These are phyloP conservation scores for Russula earlei DNA, from an alignment of 768 basidiomycete genomes.

Conservation along the genomic window DNA sequence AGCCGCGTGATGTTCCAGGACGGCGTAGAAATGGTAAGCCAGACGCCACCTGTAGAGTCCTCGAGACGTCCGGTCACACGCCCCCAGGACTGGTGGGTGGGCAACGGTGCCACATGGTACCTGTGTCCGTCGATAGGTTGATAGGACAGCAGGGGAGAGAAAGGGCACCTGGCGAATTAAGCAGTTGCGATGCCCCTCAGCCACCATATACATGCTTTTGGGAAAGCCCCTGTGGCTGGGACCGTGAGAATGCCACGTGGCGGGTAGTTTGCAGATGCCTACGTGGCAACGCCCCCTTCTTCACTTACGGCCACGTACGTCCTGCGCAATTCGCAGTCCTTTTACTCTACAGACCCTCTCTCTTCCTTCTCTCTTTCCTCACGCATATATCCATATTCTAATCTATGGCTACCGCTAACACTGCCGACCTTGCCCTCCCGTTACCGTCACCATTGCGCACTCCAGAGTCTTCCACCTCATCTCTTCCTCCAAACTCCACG, in stretches of 20 bases:
- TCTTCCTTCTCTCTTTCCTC: not conserved
- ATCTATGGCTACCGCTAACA: conserved; percentile 1
- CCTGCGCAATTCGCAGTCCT: conserved; percentile 16
- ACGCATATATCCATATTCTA: not conserved
- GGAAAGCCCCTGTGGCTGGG: too few relatives aligned
- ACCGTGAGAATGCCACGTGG: conserved; percentile 8
- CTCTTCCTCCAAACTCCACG: not conserved
- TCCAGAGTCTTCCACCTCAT: conserved; percentile 9
- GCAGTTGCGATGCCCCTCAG: too few relatives aligned
- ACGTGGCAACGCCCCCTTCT: conserved; percentile 16
- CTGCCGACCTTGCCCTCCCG: not conserved
- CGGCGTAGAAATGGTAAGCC: too few relatives aligned
- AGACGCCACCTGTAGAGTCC: not conserved
- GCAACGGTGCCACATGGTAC: not conserved
- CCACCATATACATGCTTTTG: too few relatives aligned
- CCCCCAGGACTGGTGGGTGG: not conserved
- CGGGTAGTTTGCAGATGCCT: not conserved
- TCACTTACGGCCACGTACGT: conserved; percentile 23
- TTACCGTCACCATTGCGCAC: conserved; percentile 3
- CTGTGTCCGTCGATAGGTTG: not conserved
- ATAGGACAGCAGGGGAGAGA: not conserved
- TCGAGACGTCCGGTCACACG: not conserved
- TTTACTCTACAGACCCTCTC: not conserved
- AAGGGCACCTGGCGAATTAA: too few relatives aligned
- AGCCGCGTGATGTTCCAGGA: too few relatives aligned